Evolutionary conservation across 2,329 filamentous ascomycete species (phyloP), one percentile per base, ranked within the genome.

Genomic region (Colletotrichum paranaense): DNA sequence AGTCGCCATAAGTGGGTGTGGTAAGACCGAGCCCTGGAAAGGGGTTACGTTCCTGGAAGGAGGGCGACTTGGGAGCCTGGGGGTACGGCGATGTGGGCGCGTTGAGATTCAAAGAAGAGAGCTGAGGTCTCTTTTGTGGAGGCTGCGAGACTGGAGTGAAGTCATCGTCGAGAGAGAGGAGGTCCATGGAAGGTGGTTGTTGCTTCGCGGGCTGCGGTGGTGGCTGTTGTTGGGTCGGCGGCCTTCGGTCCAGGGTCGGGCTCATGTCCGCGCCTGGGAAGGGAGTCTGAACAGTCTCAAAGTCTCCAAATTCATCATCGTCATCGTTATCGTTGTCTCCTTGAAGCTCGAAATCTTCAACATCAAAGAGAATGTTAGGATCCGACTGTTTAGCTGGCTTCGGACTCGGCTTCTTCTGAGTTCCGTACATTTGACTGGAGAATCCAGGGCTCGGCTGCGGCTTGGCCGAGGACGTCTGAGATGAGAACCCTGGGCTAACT

Each of bases 351-450:
- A 88, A 88, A 62, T 90, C 87, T 55, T 89, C 87, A 46, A 89
- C 92, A 80, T 94, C 92, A 79, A 94, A 94, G 3, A 94, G 83
- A 4, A 94, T 87, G 75, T 90, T 88, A 2, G 88, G 81, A 56
- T 89, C 82, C 1, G 79, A 46, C 60, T 69, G 67, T 49, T 28
- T 38, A 22, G 62, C 53, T 14, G 68, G 68, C 19, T 62, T 30
- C 5, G 57, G 52, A 8, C 16, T 57, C n/a, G 72, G 16, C 30
- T 67, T 63, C 46, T 30, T 67, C 12, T 59, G 49, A 12, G 66
- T 16, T 5, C 49, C 53, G 3, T 59, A 63, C 28, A 73, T 63
- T 9, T 72, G 72, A 7, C 52, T 46, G n/a, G 60, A 52, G 28
- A 70, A 62, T 57, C 67, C 80, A 28, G 76, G 74, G 59, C 74